These are phyloP conservation scores for Aureobasidium sp. DNA, from an alignment of 2,329 filamentous ascomycete species.

Conservation along the genomic window DNA sequence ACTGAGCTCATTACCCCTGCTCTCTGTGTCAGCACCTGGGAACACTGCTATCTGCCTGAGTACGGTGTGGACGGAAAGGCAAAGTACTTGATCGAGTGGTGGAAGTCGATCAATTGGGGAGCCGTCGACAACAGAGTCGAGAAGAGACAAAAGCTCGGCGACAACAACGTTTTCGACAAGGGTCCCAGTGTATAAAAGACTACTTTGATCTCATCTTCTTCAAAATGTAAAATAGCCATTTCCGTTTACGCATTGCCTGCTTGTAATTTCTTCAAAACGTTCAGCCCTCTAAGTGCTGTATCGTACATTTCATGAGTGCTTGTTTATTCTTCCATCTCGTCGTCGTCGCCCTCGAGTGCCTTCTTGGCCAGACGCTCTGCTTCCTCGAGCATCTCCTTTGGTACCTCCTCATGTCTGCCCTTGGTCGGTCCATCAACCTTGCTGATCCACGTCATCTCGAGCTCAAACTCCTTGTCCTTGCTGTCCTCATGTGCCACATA, in stretches of 20 bases:
- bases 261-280: not conserved
- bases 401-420: constrained; percentile 87
- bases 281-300: constrained; percentile 1
- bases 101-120: constrained; percentile 80
- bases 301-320: constrained; percentile 16
- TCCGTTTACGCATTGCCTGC: constrained; percentile 1
- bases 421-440: constrained; percentile 77
- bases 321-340: constrained; percentile 79
- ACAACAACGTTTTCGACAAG: not conserved
- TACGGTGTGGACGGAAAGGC: constrained; percentile 72
- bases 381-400: constrained; percentile 82
- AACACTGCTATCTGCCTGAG: constrained; percentile 84
- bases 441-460: constrained; percentile 99
- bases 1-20: constrained; percentile 66
- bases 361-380: constrained; percentile 90
- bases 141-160: not conserved
- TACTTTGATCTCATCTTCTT: not conserved
- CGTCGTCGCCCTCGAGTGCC: constrained; percentile 77
- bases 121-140: constrained; percentile 42
- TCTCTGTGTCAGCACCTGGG: constrained; percentile 91
- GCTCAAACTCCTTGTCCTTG: constrained; percentile 99
- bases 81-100: constrained; percentile 72
- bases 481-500: constrained; percentile 97
- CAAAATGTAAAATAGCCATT: constrained; percentile 14
- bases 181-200: not conserved